Evolutionary conservation across 306 rosid species (phyloP).

Genomic region (Astragalus membranaceus): DNA sequence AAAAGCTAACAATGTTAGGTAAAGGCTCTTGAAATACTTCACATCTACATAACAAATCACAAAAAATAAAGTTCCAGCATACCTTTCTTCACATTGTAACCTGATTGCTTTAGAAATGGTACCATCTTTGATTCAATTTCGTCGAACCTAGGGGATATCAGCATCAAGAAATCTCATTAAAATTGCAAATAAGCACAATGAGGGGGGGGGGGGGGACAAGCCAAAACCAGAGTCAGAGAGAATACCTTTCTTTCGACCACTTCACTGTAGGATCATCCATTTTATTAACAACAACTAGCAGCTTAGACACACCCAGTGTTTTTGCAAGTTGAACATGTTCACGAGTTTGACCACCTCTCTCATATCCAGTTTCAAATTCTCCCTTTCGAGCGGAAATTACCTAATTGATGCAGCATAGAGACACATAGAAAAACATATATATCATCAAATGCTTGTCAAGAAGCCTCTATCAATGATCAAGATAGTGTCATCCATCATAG

Average conservation of each 20-base stretch:
- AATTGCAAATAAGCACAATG: background rate
- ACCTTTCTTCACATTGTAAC: conserved; percentile 95
- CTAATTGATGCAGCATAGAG: conserved; percentile 24
- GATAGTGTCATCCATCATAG: background rate
- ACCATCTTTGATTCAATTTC: conserved; percentile 85
- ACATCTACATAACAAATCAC: background rate
- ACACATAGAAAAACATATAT: background rate
- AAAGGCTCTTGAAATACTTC: background rate
- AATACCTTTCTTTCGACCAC: conserved; percentile 90
- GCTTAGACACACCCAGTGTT: conserved; percentile 74
- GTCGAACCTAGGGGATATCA: conserved; percentile 50
- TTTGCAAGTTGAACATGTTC: conserved; percentile 93
- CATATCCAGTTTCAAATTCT: conserved; percentile 93
- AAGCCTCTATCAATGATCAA: background rate
- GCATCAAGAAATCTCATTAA: background rate
- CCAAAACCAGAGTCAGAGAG: background rate
- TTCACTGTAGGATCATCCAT: conserved; percentile 91
- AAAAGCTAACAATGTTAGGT: background rate
- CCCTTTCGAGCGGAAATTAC: conserved; percentile 94
- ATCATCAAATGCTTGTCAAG: background rate
- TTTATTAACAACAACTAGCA: conserved; percentile 78
- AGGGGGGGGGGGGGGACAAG: background rate
- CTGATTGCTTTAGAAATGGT: conserved; percentile 72
- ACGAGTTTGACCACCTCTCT: conserved; percentile 97
- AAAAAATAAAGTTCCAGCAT: background rate